A percentile compares a stretch with the other conserved stretches of the same genome.
phyloP scores from a whole-genome alignment of 441 rosid genomes.

The Pelargonium citronellum region DNA sequence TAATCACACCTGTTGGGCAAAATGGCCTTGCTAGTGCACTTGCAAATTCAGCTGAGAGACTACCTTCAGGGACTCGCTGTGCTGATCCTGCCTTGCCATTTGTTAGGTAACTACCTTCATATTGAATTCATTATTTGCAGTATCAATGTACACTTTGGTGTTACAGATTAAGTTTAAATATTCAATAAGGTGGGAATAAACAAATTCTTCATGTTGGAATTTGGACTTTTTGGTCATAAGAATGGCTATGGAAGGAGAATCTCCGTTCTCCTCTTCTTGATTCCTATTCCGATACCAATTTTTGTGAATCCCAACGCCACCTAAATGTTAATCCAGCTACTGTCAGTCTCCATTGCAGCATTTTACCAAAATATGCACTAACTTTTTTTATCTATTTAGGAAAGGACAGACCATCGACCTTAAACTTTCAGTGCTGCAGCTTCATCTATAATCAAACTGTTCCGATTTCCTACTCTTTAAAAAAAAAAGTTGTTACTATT shows the following conservation, averaged over 20 bases:
- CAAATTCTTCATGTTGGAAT: too few relatives aligned
- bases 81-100: slow-evolving; percentile 97
- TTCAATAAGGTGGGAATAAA: too few relatives aligned
- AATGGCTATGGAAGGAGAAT: too few relatives aligned
- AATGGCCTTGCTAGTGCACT: slow-evolving; percentile 93
- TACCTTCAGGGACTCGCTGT: slow-evolving; percentile 91
- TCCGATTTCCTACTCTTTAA: not conserved
- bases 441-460: not conserved
- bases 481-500: not conserved
- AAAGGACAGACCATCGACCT: not conserved
- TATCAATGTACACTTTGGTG: not conserved
- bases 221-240: too few relatives aligned
- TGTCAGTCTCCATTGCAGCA: not conserved
- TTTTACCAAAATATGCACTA: not conserved
- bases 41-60: slow-evolving; percentile 75
- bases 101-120: slow-evolving; percentile 49
- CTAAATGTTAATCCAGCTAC: not conserved
- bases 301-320: too few relatives aligned
- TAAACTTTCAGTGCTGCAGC: not conserved
- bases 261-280: too few relatives aligned
- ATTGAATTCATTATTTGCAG: not conserved
- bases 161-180: too few relatives aligned
- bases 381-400: not conserved
- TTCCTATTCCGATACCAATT: too few relatives aligned
- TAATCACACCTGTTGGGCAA: slow-evolving; percentile 93